Evolutionary conservation across 2,329 filamentous ascomycete species (phyloP).

Genomic region (Diaporthe ilicicola): DNA sequence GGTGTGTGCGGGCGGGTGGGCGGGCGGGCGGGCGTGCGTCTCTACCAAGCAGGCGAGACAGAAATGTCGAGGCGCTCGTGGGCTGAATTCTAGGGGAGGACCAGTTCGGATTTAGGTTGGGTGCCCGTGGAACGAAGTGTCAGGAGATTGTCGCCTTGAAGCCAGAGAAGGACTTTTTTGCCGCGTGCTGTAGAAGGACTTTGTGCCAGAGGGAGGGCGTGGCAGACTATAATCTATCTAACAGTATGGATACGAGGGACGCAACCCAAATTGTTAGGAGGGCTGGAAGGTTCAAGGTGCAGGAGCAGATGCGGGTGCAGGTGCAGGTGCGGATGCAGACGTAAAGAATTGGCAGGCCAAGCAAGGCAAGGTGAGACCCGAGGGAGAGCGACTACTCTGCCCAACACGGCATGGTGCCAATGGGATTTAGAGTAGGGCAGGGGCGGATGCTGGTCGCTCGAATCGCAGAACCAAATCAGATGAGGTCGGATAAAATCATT

Average conservation of each 20-base stretch:
- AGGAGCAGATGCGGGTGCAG: conserved; percentile 4
- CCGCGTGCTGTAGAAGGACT: background rate
- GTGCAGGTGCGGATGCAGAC: background rate
- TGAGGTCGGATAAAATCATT: conserved; percentile 22
- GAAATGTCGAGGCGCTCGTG: conserved; percentile 4
- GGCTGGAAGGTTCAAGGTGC: no score
- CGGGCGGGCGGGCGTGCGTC: background rate
- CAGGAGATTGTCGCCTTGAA: conserved; percentile 9
- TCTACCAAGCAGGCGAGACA: conserved; percentile 11
- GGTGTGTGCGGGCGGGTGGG: background rate
- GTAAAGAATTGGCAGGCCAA: conserved; percentile 19
- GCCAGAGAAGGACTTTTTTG: conserved; percentile 21
- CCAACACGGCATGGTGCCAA: conserved; percentile 16
- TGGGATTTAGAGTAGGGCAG: conserved; percentile 6
- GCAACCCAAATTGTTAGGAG: conserved; percentile 19
- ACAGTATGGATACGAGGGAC: conserved; percentile 15
- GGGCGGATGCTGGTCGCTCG: conserved; percentile 2
- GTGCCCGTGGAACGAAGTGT: background rate
- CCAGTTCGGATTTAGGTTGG: conserved; percentile 12
- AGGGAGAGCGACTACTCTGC: conserved; percentile 11
- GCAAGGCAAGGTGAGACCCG: conserved; percentile 12
- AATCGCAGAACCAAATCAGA: conserved; percentile 10
- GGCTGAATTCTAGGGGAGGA: conserved; percentile 5
- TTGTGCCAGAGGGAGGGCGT: background rate
- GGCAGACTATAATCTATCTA: conserved; percentile 16